Percentiles rank a stretch among this genome's conserved stretches.
These are phyloP conservation scores for Hymenoscyphus albidus DNA, from an alignment of 2,329 filamentous ascomycete species.

Conservation along the genomic window DNA sequence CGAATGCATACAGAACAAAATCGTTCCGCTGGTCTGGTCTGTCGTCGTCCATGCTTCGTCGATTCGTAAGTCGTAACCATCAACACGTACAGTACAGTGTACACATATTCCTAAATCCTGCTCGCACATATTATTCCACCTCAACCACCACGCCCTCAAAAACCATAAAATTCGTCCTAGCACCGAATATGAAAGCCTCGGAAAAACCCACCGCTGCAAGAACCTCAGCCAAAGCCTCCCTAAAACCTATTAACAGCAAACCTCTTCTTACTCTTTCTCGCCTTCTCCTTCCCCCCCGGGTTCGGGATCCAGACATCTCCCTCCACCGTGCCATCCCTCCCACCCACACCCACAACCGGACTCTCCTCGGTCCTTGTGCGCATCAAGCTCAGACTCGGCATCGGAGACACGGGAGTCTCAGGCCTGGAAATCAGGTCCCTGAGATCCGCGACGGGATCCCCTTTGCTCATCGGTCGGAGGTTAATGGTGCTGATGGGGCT, in stretches of 20 bases:
- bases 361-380: conserved; percentile 9
- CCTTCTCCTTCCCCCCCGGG: neutral
- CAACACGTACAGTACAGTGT: too few relatives aligned
- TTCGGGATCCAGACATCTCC: conserved; percentile 9
- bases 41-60: too few relatives aligned
- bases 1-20: too few relatives aligned
- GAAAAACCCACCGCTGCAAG: too few relatives aligned
- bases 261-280: conserved; percentile 12
- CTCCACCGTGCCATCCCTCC: conserved; percentile 8
- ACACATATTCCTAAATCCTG: too few relatives aligned
- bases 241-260: conserved; percentile 12
- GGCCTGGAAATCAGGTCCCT: neutral
- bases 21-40: too few relatives aligned
- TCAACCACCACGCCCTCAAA: too few relatives aligned
- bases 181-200: too few relatives aligned
- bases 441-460: neutral
- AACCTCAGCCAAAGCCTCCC: neutral
- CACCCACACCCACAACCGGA: neutral
- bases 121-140: too few relatives aligned
- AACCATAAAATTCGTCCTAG: too few relatives aligned
- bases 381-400: neutral
- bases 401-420: too few relatives aligned
- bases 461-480: neutral
- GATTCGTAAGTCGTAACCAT: too few relatives aligned
- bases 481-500: neutral